These are phyloP conservation scores for Phyllostachys edulis DNA, from an alignment of 176 grass and related monocot species.

Conservation along the genomic window DNA sequence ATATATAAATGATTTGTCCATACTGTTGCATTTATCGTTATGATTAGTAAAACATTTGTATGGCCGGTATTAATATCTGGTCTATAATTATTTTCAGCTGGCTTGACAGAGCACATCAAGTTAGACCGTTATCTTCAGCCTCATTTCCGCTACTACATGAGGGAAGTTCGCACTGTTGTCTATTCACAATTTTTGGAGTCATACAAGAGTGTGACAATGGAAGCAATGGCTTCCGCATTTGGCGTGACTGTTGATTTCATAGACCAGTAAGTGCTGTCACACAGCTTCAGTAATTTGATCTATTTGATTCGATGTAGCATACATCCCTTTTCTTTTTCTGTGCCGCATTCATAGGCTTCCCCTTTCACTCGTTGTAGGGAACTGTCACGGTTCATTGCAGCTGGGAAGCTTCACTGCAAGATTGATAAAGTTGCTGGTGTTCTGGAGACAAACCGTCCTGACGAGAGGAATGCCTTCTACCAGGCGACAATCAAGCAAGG, in stretches of 20 bases:
- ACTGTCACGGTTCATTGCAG: constrained; percentile 88
- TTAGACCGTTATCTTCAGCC: constrained; percentile 87
- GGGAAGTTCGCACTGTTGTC: constrained; percentile 79
- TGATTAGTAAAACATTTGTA: background rate
- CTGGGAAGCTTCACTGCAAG: constrained; percentile 97
- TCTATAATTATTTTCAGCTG: constrained; percentile 54
- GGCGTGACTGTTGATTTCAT: constrained; percentile 89
- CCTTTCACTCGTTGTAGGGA: constrained; percentile 44
- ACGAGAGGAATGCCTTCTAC: constrained; percentile 92
- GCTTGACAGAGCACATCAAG: constrained; percentile 89
- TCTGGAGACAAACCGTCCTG: constrained; percentile 91
- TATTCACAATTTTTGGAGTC: constrained; percentile 96
- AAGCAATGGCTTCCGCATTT: constrained; percentile 91
- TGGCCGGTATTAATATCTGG: background rate
- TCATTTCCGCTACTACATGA: constrained; percentile 96
- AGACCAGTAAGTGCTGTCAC: constrained; percentile 63
- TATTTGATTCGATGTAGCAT: background rate
- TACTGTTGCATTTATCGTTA: background rate
- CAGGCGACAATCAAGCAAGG: constrained; percentile 96
- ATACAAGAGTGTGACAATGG: constrained; percentile 97
- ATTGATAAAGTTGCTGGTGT: constrained; percentile 91
- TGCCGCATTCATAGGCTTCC: background rate
- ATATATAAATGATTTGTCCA: background rate
- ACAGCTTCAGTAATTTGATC: background rate
- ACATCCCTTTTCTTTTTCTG: background rate